Percentiles rank a stretch among this genome's conserved stretches.
Conservation (phyloP, 1,139 yeast genomes). For the Debaryomyces coudertii region DNA sequence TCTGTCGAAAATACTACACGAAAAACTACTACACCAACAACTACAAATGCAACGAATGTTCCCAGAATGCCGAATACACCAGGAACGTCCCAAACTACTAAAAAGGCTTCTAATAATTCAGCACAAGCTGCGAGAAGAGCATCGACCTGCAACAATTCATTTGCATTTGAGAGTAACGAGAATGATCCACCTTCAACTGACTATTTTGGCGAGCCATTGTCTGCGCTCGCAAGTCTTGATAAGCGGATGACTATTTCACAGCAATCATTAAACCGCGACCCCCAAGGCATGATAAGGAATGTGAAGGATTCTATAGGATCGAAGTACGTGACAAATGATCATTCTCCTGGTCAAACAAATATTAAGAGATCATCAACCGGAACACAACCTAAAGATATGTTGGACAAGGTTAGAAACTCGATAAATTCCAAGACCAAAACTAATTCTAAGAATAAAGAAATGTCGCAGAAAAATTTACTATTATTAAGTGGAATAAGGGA, state of each 20-base stretch:
- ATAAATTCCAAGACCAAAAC: constrained; percentile 27
- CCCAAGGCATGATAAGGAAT: constrained; percentile 33
- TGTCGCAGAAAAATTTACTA: constrained; percentile 16
- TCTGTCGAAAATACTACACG: background rate
- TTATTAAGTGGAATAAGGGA: constrained; percentile 30
- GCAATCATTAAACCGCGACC: constrained; percentile 17
- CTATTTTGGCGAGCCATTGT: constrained; percentile 4
- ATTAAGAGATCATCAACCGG: constrained; percentile 23
- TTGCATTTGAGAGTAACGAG: background rate
- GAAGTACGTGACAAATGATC: constrained; percentile 14
- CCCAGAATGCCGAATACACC: constrained; percentile 6
- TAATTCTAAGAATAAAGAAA: constrained; percentile 11
- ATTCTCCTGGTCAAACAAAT: background rate
- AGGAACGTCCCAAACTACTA: constrained; percentile 7
- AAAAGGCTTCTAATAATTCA: constrained; percentile 9
- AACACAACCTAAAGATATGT: constrained; percentile 34
- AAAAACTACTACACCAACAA: background rate
- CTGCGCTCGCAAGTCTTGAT: background rate
- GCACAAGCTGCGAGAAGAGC: background rate
- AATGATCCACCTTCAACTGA: background rate
- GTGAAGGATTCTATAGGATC: constrained; percentile 31
- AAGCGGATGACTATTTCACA: constrained; percentile 1
- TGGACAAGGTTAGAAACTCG: constrained; percentile 27
- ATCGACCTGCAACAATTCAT: background rate
- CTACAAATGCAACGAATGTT: background rate